These are phyloP conservation scores for Mycosphaerelloides madeirae DNA, from an alignment of 2,329 filamentous ascomycete genomes.

Conservation along the genomic window DNA sequence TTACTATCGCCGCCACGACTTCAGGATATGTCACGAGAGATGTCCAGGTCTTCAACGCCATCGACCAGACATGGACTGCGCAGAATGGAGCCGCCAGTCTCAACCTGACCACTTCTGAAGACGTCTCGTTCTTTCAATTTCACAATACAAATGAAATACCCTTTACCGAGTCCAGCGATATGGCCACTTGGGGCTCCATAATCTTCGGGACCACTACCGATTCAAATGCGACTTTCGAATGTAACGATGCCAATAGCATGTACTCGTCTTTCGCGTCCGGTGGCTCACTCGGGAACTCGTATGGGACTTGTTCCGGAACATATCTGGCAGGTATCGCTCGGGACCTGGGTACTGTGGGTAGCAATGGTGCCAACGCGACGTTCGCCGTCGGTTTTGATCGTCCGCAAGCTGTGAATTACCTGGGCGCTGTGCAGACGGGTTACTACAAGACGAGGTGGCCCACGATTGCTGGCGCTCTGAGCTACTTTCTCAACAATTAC, in stretches of 20 bases:
- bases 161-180: constrained; percentile 22
- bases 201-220: constrained; percentile 15
- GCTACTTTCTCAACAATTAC: constrained; percentile 21
- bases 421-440: constrained; percentile 23
- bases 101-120: constrained; percentile 16
- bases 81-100: constrained; percentile 22
- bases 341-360: constrained; percentile 12
- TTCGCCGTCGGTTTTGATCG: constrained; percentile 25
- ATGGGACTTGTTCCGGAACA: constrained; percentile 6
- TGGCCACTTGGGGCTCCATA: constrained; percentile 24
- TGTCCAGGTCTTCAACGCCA: constrained; percentile 33
- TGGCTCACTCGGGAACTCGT: constrained; percentile 7
- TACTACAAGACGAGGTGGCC: constrained; percentile 23
- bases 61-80: constrained; percentile 35
- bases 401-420: constrained; percentile 21
- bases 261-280: constrained; percentile 11
- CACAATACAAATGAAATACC: constrained; percentile 21
- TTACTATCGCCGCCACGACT: constrained; percentile 25
- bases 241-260: constrained; percentile 11
- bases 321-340: constrained; percentile 19
- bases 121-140: constrained; percentile 19
- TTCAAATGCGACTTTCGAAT: constrained; percentile 5
- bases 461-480: constrained; percentile 17
- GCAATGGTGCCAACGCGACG: constrained; percentile 9
- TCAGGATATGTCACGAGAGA: constrained; percentile 1